These are phyloP conservation scores for Daldinia decipiens DNA, from an alignment of 495 filamentous ascomycete species.

Conservation along the genomic window DNA sequence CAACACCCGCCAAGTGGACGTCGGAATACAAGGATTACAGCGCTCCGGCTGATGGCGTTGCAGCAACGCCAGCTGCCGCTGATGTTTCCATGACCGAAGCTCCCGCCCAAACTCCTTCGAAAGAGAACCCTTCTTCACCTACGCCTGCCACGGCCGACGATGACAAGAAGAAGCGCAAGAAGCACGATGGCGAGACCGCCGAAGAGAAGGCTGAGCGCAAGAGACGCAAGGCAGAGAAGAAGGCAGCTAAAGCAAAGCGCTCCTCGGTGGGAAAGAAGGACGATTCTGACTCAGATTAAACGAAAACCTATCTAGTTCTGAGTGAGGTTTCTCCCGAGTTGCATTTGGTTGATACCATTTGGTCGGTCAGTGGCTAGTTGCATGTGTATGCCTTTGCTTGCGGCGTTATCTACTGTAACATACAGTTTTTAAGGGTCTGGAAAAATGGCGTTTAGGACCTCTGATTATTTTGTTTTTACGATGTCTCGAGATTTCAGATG, in stretches of 20 bases:
- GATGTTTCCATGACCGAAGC: constrained; percentile 48
- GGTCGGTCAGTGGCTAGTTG: constrained; percentile 39
- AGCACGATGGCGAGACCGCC: constrained; percentile 81
- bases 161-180: constrained; percentile 79
- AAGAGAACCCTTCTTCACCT: constrained; percentile 47
- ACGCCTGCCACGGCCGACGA: constrained; percentile 51
- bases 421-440: constrained; percentile 38
- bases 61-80: constrained; percentile 39
- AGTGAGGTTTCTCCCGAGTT: constrained; percentile 22
- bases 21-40: constrained; percentile 88
- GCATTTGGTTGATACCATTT: constrained; percentile 47
- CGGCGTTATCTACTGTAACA: constrained; percentile 43
- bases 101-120: constrained; percentile 39
- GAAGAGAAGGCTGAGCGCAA: constrained; percentile 81
- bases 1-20: constrained; percentile 91
- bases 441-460: constrained; percentile 41
- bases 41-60: constrained; percentile 52
- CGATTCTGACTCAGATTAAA: constrained; percentile 48
- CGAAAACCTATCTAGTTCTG: constrained; percentile 2
- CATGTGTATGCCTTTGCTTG: constrained; percentile 36
- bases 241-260: constrained; percentile 69
- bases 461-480: constrained; percentile 18
- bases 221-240: constrained; percentile 77
- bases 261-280: constrained; percentile 46
- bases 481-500: constrained; percentile 16